Evolutionary conservation across 306 rosid species (phyloP).

Genomic region (Trichosanthes truncata): DNA sequence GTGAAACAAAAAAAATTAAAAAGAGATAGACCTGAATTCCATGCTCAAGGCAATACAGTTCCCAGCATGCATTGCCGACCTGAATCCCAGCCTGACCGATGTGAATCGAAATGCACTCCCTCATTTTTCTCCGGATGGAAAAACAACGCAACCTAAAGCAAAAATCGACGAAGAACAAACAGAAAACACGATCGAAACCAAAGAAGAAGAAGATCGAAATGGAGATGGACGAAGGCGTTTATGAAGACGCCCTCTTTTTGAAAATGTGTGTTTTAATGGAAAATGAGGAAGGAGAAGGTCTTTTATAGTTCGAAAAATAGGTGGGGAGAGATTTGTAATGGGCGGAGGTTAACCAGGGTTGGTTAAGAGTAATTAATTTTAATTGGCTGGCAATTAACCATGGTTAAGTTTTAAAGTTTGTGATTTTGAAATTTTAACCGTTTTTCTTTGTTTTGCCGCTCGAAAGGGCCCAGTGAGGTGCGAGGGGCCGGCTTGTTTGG

Average conservation of each 20-base stretch:
- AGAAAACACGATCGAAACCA: background rate
- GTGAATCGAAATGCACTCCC: conserved; percentile 92
- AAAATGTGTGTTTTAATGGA: background rate
- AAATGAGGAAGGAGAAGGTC: background rate
- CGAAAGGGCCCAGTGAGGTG: no score
- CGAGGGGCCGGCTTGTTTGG: background rate
- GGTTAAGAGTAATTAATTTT: background rate
- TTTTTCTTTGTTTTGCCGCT: background rate
- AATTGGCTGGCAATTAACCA: background rate
- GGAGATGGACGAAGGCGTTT: conserved; percentile 4
- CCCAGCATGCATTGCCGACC: conserved; percentile 99
- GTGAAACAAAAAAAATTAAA: background rate
- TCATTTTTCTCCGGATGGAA: conserved; percentile 30
- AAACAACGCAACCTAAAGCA: background rate
- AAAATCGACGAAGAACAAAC: background rate
- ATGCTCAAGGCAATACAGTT: conserved; percentile 89
- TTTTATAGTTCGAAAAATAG: background rate
- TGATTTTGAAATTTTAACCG: background rate
- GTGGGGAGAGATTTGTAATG: background rate
- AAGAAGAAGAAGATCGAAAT: background rate
- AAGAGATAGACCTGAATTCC: conserved; percentile 54
- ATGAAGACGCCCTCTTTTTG: conserved; percentile 2
- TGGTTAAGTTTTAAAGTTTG: background rate
- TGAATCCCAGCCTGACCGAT: conserved; percentile 97
- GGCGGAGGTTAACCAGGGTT: background rate